phyloP scores from a whole-genome alignment of 2,329 filamentous ascomycete genomes.

The Fusarium kyushuense region DNA sequence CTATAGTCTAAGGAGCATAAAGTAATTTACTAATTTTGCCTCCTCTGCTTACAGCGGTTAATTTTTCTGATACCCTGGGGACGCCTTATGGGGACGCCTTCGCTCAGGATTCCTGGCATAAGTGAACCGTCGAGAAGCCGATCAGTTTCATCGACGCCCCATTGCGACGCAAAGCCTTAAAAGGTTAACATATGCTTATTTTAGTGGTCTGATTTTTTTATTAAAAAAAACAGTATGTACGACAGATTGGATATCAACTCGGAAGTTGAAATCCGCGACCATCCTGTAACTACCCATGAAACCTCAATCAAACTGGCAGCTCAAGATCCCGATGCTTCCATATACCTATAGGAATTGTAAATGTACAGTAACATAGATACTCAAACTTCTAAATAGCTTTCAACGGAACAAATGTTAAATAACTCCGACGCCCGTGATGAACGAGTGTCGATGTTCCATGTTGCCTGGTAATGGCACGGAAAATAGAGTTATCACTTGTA shows the following conservation, averaged over 20 bases:
- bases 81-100: background rate
- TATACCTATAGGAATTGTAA: background rate
- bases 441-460: background rate
- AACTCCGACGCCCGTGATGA: background rate
- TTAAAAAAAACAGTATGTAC: background rate
- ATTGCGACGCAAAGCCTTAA: background rate
- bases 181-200: conserved; percentile 3
- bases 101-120: background rate
- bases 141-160: background rate
- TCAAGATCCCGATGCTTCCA: background rate
- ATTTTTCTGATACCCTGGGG: too few species aligned
- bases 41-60: too few species aligned
- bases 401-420: background rate
- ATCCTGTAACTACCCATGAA: conserved; percentile 5
- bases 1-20: too few species aligned
- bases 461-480: background rate
- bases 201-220: background rate
- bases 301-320: conserved; percentile 2
- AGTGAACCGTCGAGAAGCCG: background rate
- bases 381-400: background rate
- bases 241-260: background rate
- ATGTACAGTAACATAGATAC: background rate
- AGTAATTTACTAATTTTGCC: too few species aligned
- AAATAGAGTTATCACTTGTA: background rate
- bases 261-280: background rate